A percentile compares a stretch with the other conserved stretches of the same genome.
Evolutionary conservation across 768 basidiomycete species (phyloP).

Genomic region (Leccinum obscurum): DNA sequence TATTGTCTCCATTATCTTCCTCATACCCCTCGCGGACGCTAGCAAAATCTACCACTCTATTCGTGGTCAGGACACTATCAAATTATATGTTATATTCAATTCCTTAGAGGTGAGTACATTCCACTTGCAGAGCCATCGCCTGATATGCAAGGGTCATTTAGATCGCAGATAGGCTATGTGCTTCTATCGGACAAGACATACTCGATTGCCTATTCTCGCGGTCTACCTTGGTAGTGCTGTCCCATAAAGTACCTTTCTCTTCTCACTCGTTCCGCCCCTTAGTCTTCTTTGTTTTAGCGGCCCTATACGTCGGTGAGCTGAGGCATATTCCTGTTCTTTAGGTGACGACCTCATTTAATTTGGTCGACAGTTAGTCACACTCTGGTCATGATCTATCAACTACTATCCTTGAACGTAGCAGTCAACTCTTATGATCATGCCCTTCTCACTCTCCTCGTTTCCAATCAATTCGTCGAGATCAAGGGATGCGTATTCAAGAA

Average conservation of each 20-base stretch:
- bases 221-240: constrained; percentile 78
- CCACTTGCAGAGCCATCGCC: background rate
- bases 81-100: constrained; percentile 98
- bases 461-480: constrained; percentile 99
- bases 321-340: background rate
- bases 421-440: constrained; percentile 98
- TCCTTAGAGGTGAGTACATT: constrained; percentile 81
- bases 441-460: constrained; percentile 88
- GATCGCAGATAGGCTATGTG: constrained; percentile 94
- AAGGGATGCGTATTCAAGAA: constrained; percentile 99
- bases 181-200: constrained; percentile 96
- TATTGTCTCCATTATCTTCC: constrained; percentile 65
- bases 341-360: background rate
- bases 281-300: constrained; percentile 79
- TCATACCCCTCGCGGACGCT: constrained; percentile 86
- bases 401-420: constrained; percentile 93
- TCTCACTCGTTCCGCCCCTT: constrained; percentile 74
- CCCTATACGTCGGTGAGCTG: constrained; percentile 75
- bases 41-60: constrained; percentile 99
- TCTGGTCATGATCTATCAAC: constrained; percentile 94
- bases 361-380: constrained; percentile 70
- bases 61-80: constrained; percentile 97
- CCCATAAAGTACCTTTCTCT: constrained; percentile 59
- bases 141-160: constrained; percentile 30
- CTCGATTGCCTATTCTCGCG: constrained; percentile 95